Base-by-base conservation (phyloP, 2,329 filamentous ascomycete species). In the Cordyceps pruinosa region DNA sequence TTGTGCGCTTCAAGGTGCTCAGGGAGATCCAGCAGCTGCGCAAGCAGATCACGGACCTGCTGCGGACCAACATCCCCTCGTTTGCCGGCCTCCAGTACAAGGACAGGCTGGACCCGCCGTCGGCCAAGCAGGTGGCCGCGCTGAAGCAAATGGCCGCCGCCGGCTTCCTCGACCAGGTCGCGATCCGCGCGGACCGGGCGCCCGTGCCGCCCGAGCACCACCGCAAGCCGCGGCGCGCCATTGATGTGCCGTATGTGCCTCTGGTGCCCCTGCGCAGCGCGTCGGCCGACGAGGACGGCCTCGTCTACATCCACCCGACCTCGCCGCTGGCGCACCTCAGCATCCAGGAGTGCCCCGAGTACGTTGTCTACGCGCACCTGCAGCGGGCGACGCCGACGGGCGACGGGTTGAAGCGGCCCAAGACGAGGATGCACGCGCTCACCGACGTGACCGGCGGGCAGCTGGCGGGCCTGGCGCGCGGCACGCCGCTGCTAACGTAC, bases 101-200 rank as follows among this genome's bases (percentile, higher is more conserved):
- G 56, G 82, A 84, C 30, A 79, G 77, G 64, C 75, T 87, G 3
- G 75, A 80, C 48, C 76, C 78, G 0, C 84, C 84, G 0, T 81
- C 82, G 0, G 75, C 84, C 7, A 87, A 85, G 62, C 87, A 91
- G 66, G 76, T 95, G 28, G 85, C 86, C 47, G 85, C 90, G 1
- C 77, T 99, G 28, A 96, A 95, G 70, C 90, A 97, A 68, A 95
- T 97, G 74, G 85, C 90, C 23, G 90, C 93, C 0, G 88, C 90
- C 0, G 94, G 93, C 1, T 97, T 97, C 74, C 85, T 97, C 66
- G 94, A 99, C 71, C 89, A 97, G 64, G 82, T 99, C 41, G 94
- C 94, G 46, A 91, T 97, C 64, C 89, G 94, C 59, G 90, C 89
- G 4, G 93, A 99, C 70, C 77, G 90, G n/a, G 80, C 90, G 0